Evolutionary conservation across 1,284 basidiomycete genomes (phyloP), one percentile per base, ranked within the genome.

Genomic region (Trametes hirsuta): DNA sequence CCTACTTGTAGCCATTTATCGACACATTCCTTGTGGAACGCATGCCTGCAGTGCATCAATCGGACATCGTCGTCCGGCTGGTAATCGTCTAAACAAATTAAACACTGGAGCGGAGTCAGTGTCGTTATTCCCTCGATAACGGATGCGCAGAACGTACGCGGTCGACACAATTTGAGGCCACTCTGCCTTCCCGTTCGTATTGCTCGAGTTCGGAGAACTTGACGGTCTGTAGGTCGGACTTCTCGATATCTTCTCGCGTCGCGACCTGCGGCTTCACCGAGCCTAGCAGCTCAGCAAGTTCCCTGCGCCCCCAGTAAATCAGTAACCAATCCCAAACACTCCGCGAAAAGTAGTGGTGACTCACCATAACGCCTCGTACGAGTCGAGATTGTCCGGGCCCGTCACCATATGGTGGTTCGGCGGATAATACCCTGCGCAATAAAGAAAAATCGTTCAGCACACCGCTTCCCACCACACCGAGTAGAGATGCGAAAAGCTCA

Each of bases 61-160:
- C 94, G 85, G 53, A 94, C 77, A 36, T 92, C 86, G 47, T 93
- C 90, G 41, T 90, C 87, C 1, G 78, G 70, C 41, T 83, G 81
- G 71, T 95, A 95, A 57, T 94, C 92, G 58, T 91, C 88, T 52
- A 95, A 77, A 72, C 94, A 97, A 48, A 95, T 89, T 66, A 94
- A 79, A 68, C 87, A 90, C 87, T 89, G 62, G 14, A 53, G 68
- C 36, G 60, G 53, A 25, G n/a, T 51, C 11, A 51, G 35, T 8
- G 62, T 55, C 55, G 46, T 41, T 40, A 25, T 36, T 51, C 18
- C 44, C 44, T 55, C 42, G 18, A 50, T 51, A 45, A 45, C 15
- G 42, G 39, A 30, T 1, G 8, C 4, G 30, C 30, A 30, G 30
- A 3, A 79, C 86, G 60, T 73, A 93, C 91, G 74, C 84, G 77